These are phyloP conservation scores for Exophiala calicioides DNA, from an alignment of 2,329 filamentous ascomycete genomes.

Conservation along the genomic window DNA sequence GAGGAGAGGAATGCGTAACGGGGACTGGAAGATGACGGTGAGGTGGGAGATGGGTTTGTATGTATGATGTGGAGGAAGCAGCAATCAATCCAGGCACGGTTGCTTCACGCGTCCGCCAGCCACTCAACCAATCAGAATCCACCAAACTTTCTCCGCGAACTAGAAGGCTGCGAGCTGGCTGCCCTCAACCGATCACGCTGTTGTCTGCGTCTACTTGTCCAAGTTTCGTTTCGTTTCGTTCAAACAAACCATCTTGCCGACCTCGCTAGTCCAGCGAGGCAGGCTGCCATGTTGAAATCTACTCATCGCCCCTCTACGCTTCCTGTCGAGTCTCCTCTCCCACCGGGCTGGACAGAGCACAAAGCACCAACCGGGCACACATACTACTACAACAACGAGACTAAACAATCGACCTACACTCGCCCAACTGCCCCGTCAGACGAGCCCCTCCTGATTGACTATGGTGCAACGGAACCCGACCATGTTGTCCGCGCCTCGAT, in stretches of 20 bases:
- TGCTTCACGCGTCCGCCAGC: conserved; percentile 20
- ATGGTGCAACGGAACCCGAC: conserved; percentile 29
- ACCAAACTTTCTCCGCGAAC: conserved; percentile 7
- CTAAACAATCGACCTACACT: conserved; percentile 84
- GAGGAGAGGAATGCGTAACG: not conserved
- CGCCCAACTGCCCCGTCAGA: conserved; percentile 58
- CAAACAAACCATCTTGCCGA: too few species aligned
- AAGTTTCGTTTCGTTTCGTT: not conserved
- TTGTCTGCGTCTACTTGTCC: not conserved
- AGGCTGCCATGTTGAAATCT: conserved; percentile 66
- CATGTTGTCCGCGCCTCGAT: conserved; percentile 25
- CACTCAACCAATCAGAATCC: conserved; percentile 20
- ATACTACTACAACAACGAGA: conserved; percentile 83
- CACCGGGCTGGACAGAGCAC: conserved; percentile 88
- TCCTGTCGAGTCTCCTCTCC: conserved; percentile 55
- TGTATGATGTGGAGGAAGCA: conserved; percentile 3
- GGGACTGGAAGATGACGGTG: not conserved
- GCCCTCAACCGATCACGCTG: too few species aligned
- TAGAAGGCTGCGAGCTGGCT: not conserved
- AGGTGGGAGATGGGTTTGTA: conserved; percentile 2
- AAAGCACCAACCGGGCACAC: conserved; percentile 78
- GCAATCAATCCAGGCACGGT: conserved; percentile 19
- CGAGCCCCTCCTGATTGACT: conserved; percentile 30
- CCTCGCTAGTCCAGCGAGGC: not conserved
- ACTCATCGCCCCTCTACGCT: conserved; percentile 65